phyloP scores from a whole-genome alignment of 2,329 filamentous ascomycete species.

The Clarireedia sp. region DNA sequence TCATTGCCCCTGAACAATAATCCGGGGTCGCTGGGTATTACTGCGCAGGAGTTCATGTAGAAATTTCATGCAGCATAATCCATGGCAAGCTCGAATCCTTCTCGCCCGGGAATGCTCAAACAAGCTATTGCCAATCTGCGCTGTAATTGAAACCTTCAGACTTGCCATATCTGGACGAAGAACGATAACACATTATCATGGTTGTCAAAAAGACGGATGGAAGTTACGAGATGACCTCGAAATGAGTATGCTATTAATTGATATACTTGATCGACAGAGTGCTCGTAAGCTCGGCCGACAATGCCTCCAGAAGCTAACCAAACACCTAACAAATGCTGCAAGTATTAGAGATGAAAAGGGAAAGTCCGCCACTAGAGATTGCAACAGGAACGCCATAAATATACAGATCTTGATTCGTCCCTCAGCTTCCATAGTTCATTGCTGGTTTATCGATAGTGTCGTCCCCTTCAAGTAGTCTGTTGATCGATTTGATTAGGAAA shows the following conservation, averaged over 20 bases:
- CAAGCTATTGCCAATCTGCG: background rate
- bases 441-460: conserved; percentile 28
- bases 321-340: conserved; percentile 7
- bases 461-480: conserved; percentile 28
- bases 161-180: background rate
- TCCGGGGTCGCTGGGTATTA: background rate
- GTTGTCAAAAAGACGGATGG: background rate
- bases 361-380: background rate
- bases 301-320: conserved; percentile 3
- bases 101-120: background rate
- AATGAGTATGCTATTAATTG: conserved; percentile 7
- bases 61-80: conserved; percentile 5
- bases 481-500: background rate
- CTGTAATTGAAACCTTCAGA: background rate
- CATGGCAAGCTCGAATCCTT: conserved; percentile 1
- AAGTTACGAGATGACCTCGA: background rate
- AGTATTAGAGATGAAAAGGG: background rate
- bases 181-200: background rate
- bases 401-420: background rate
- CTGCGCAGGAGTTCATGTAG: background rate
- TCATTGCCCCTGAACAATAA: background rate
- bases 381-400: conserved; percentile 3
- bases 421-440: conserved; percentile 23
- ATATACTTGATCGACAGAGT: background rate
- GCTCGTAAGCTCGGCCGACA: conserved; percentile 9